These are phyloP conservation scores for Rubia yunnanensis DNA, from an alignment of 257 asterid species.

Conservation along the genomic window DNA sequence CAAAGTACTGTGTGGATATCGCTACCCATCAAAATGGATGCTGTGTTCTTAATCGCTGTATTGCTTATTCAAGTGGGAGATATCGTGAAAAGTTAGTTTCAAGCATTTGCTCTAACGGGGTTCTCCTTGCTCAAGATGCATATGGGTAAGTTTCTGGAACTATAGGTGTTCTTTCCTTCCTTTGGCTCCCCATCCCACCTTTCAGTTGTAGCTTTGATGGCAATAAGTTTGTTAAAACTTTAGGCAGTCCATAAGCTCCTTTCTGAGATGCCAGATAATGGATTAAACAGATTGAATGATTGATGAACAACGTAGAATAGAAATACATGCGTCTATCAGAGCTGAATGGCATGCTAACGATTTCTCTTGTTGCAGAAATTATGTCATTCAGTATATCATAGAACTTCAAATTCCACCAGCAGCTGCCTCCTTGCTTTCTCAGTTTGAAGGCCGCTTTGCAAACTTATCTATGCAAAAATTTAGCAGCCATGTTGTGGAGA, in stretches of 20 bases:
- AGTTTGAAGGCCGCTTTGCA: slow-evolving; percentile 26
- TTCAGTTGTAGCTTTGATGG: background rate
- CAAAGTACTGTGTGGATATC: slow-evolving; percentile 27
- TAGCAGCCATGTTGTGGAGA: slow-evolving; percentile 42
- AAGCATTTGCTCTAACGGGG: slow-evolving; percentile 52
- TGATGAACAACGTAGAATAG: too few relatives aligned
- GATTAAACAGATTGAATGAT: background rate
- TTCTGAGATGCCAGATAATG: background rate
- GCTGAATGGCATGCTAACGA: background rate
- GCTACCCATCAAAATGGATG: slow-evolving; percentile 44
- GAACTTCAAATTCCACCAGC: slow-evolving; percentile 28
- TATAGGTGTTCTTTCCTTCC: background rate
- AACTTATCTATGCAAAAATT: slow-evolving; percentile 36
- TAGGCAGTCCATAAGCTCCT: background rate
- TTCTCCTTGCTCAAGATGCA: slow-evolving; percentile 82
- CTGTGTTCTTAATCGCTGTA: slow-evolving; percentile 34
- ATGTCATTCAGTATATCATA: slow-evolving; percentile 37
- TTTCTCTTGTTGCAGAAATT: slow-evolving; percentile 27
- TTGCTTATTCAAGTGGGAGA: slow-evolving; percentile 49
- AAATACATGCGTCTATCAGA: background rate
- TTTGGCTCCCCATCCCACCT: too few relatives aligned
- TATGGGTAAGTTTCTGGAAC: slow-evolving; percentile 48
- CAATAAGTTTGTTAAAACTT: background rate
- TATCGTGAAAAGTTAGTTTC: slow-evolving; percentile 51
- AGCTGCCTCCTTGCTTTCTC: slow-evolving; percentile 22